Evolutionary conservation across 306 rosid species (phyloP), one percentile per base, ranked within the genome.

Genomic region (Clitoria ternatea): DNA sequence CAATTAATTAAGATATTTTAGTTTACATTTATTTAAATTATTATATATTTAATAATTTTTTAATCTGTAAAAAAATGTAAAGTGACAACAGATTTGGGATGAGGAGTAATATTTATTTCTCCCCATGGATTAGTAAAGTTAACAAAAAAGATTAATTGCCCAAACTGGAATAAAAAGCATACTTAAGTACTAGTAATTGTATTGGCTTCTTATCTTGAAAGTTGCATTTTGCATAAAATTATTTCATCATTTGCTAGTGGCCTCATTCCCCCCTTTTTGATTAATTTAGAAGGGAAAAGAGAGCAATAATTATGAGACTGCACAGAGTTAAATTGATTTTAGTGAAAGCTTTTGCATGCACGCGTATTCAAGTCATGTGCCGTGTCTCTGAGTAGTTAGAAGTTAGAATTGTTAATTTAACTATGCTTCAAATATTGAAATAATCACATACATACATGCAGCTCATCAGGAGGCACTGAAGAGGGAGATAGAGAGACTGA

Each of bases 381-480:
- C 59, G 7, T 50, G 80, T 78, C 72, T 57, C 74, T 40, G 7
- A 37, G 40, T 48, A 56, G 74, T 49, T 20, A 32, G 7, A 54
- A 61, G 55, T 20, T 53, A n/a, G n/a, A n/a, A n/a, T n/a, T n/a
- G n/a, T n/a, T n/a, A 44, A 24, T 40, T 78, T 59, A 63, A 37
- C 35, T 26, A 69, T 73, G 71, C 37, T 26, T 72, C 19, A 44
- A 56, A 39, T 40, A 42, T 48, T 52, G 61, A 11, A 27, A 43
- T 33, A 7, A 49, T 20, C 13, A 20, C 8, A 4, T 18, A 76
- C 27, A 7, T 40, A 3, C 6, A 52, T 82, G 89, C 86, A 93
- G 98, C 98, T 68, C 99, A 94, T 84, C 99, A 94, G 83, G 99
- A 89, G 54, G 96, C 99, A 73, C 66, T 94, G 62, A 94, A 91